Conservation (phyloP, 1,284 basidiomycete species). For the Puccinia coronata region DNA sequence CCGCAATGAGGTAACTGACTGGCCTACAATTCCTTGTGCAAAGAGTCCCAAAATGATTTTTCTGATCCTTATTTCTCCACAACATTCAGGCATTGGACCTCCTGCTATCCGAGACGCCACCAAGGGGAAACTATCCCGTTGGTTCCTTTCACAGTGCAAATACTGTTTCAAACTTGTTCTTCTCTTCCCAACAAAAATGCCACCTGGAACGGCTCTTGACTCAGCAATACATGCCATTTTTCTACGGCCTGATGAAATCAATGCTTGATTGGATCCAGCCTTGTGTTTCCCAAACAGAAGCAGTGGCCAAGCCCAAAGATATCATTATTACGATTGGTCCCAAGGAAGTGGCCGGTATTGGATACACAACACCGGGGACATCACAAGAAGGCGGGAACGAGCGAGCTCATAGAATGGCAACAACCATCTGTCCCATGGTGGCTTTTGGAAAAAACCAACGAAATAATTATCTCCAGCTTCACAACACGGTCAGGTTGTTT, state of each 20-base stretch:
- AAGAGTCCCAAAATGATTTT: background rate
- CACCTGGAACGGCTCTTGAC: background rate
- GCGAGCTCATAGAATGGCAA: background rate
- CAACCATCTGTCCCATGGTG: background rate
- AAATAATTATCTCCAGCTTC: background rate
- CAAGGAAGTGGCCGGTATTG: background rate
- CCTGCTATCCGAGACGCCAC: background rate
- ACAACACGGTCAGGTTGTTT: slow-evolving; percentile 5
- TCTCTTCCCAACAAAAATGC: background rate
- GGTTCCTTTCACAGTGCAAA: background rate
- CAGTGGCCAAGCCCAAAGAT: too few species aligned
- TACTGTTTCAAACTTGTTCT: background rate
- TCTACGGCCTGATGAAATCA: background rate
- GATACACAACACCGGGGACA: too few species aligned
- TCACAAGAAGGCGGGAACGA: background rate
- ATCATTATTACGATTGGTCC: too few species aligned
- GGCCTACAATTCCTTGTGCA: background rate
- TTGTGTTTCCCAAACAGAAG: too few species aligned
- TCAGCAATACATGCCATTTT: background rate
- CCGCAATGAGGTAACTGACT: background rate
- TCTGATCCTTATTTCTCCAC: background rate
- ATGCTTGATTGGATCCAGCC: too few species aligned
- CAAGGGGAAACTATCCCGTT: background rate
- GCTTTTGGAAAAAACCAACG: background rate
- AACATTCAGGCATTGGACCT: background rate